Evolutionary conservation across 495 filamentous ascomycete genomes (phyloP), one percentile per base, ranked within the genome.

Genomic region (Aspergillus egyptiacus): DNA sequence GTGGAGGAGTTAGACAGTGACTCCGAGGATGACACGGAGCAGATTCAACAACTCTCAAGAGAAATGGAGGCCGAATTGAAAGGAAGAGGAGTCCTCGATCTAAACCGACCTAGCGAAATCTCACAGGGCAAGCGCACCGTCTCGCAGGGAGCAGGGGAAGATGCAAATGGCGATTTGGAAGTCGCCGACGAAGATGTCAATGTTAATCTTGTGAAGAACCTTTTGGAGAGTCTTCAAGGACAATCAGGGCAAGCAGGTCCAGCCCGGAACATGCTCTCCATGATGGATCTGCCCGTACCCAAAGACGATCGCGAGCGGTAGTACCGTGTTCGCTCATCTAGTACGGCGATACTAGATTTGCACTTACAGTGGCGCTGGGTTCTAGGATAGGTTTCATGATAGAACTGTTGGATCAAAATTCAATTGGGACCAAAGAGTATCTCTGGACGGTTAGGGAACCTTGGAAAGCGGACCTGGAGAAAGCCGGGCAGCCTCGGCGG

Each of bases 171-270:
- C 20, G 59, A 55, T 8, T 60, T 66, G 38, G 70, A 75, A 13
- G 23, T 6, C 7, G 48, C 27, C 9, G 84, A 83, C 48, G 75
- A 90, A 9, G 75, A 91, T 50, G 78, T 88, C 34, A 88, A 96
- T 57, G 86, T 87, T 60, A 89, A 91, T 40, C 77, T 98, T 5
- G 91, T 87, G 28, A 89, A 87, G 61, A 96, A 96, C 59, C 65
- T 96, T 18, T 70, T 96, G n/a, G 86, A 95, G 67, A 87, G 85
- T 59, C 88, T 97, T 59, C 93, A 95, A 55, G 82, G 83, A 22
- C 91, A 96, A 61, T 87, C 71, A 5, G 91, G 91, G 30, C 76
- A 85, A 67, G 72, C 89, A 10, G 91, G 91, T 0, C 91, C 91
- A 2, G 84, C 83, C 3, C 84, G 91, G 1, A 96, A 95, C 62